Evolutionary conservation across 495 filamentous ascomycete species (phyloP).

Genomic region (Penicillium nucicola): DNA sequence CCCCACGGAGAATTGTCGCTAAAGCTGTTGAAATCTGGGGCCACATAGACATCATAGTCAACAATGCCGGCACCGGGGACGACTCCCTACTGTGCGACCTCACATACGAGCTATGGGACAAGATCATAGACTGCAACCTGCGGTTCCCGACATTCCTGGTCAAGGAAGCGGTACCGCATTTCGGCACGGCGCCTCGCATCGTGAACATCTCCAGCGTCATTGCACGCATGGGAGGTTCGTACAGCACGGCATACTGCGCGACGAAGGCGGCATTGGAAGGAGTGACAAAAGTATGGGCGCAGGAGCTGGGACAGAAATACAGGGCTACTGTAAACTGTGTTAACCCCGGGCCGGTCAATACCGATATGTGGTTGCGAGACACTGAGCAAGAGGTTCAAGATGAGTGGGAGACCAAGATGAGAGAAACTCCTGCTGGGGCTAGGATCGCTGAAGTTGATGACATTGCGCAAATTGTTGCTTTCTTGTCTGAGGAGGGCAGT

Average conservation of each 20-base stretch:
- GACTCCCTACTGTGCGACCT: background rate
- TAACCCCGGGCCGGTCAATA: slow-evolving; percentile 38
- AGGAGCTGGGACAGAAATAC: slow-evolving; percentile 34
- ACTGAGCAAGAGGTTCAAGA: slow-evolving; percentile 24
- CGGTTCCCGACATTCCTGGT: slow-evolving; percentile 36
- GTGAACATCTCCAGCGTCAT: slow-evolving; percentile 54
- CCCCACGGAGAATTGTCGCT: slow-evolving; percentile 3
- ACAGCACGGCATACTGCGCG: slow-evolving; percentile 36
- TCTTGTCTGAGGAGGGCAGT: slow-evolving; percentile 44
- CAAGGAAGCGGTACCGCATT: slow-evolving; percentile 45
- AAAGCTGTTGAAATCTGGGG: slow-evolving; percentile 21
- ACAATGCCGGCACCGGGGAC: slow-evolving; percentile 16
- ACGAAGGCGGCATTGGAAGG: slow-evolving; percentile 48
- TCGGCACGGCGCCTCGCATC: slow-evolving; percentile 46
- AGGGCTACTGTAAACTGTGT: slow-evolving; percentile 45
- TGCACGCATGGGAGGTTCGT: slow-evolving; percentile 35
- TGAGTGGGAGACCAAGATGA: slow-evolving; percentile 29
- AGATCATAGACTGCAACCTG: slow-evolving; percentile 27
- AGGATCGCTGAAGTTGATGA: slow-evolving; percentile 56
- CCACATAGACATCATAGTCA: slow-evolving; percentile 24
- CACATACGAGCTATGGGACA: background rate
- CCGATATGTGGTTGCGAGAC: slow-evolving; percentile 33
- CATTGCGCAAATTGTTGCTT: slow-evolving; percentile 53
- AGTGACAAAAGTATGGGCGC: slow-evolving; percentile 38
- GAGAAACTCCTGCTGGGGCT: slow-evolving; percentile 39